phyloP scores from a whole-genome alignment of 164 flowering plant genomes.

The Cinnamomum chago region DNA sequence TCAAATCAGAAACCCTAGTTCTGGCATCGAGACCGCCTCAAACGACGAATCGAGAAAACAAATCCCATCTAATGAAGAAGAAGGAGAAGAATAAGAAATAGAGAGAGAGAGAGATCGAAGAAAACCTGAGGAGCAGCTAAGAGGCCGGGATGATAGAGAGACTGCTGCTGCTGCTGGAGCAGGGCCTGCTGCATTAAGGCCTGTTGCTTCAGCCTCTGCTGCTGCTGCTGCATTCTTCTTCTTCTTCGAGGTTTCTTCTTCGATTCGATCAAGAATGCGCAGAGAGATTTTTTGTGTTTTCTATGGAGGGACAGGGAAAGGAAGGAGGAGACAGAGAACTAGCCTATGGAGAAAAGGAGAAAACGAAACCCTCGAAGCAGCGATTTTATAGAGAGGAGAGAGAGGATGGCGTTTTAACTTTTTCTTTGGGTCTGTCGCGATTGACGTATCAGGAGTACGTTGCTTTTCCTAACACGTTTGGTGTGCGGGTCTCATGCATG shows the following conservation, averaged over 20 bases:
- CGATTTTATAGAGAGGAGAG: slow-evolving; percentile 3
- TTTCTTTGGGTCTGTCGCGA: background rate
- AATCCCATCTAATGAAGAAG: background rate
- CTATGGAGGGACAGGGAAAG: background rate
- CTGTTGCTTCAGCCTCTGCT: slow-evolving; percentile 49
- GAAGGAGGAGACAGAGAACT: background rate
- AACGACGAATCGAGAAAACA: background rate
- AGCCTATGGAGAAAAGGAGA: background rate
- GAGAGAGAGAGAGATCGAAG: background rate
- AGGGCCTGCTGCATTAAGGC: slow-evolving; percentile 57
- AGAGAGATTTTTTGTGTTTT: background rate
- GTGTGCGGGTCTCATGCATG: background rate
- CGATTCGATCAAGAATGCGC: background rate
- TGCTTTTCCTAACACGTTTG: background rate
- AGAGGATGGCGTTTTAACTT: background rate
- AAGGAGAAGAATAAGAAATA: background rate
- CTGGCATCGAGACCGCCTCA: background rate
- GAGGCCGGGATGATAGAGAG: slow-evolving; percentile 55
- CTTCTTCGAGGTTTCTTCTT: background rate
- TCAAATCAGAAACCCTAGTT: background rate
- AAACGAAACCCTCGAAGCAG: background rate
- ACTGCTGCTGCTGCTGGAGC: slow-evolving; percentile 33
- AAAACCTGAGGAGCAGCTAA: slow-evolving; percentile 55
- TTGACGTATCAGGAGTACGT: background rate
- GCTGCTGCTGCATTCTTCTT: slow-evolving; percentile 18